These are phyloP conservation scores for Juncus inflexus DNA, from an alignment of 176 grass and related monocot genomes.

Conservation along the genomic window DNA sequence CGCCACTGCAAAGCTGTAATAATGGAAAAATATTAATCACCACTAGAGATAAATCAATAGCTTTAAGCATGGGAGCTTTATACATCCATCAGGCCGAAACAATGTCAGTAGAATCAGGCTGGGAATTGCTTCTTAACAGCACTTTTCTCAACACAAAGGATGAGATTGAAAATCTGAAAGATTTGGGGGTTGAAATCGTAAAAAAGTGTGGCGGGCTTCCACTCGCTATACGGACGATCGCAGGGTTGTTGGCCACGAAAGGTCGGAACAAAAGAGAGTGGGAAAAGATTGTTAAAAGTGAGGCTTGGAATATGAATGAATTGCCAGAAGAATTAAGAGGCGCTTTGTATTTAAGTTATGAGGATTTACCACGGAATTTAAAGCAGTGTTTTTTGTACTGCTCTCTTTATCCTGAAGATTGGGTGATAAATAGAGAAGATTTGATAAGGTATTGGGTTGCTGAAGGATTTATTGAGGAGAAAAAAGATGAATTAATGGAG, in stretches of 20 bases:
- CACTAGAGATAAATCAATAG: constrained; percentile 14
- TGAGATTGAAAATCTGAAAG: neutral
- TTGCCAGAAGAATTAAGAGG: constrained; percentile 15
- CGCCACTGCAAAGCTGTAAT: neutral
- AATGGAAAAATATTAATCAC: constrained; percentile 5
- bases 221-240: constrained; percentile 27
- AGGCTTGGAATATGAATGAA: constrained; percentile 13
- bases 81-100: constrained; percentile 1
- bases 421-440: neutral
- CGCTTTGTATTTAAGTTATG: constrained; percentile 32
- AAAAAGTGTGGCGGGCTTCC: constrained; percentile 30
- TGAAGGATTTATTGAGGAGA: constrained; percentile 28
- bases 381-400: constrained; percentile 34
- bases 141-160: neutral
- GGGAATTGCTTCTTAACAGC: constrained; percentile 20
- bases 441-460: constrained; percentile 10
- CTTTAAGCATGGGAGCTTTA: neutral
- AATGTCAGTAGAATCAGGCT: constrained; percentile 9
- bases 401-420: constrained; percentile 26
- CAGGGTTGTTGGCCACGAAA: constrained; percentile 13
- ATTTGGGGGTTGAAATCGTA: constrained; percentile 28
- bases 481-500: constrained; percentile 15
- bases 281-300: constrained; percentile 2
- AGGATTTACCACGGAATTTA: constrained; percentile 21
- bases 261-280: constrained; percentile 16